A percentile compares a stretch with the other conserved stretches of the same genome.
phyloP scores from a whole-genome alignment of 805 yeast genomes.

The Schwanniomyces sp. region DNA sequence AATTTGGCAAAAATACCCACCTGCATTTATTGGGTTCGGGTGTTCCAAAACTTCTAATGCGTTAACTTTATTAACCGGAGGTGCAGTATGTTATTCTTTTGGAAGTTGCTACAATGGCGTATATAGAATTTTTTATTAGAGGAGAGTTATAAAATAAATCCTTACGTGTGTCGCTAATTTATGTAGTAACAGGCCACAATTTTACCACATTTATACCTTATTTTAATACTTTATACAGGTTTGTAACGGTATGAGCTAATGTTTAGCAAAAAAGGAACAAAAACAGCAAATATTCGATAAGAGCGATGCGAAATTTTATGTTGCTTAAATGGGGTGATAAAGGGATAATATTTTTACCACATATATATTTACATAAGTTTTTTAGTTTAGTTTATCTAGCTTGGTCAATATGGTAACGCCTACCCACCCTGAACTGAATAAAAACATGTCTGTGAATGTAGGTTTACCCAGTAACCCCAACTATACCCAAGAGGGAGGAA shows the following conservation, averaged over 20 bases:
- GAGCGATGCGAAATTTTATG: not conserved
- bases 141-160: not conserved
- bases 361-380: not conserved
- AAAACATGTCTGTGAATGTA: not conserved
- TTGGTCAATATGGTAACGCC: not conserved
- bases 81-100: conserved; percentile 81
- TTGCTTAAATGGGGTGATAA: not conserved
- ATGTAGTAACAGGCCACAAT: not conserved
- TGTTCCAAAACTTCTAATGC: conserved; percentile 34
- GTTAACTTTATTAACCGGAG: conserved; percentile 43
- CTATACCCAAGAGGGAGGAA: not conserved
- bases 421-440: not conserved
- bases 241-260: not conserved
- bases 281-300: not conserved
- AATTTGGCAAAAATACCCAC: conserved; percentile 44
- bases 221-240: not conserved
- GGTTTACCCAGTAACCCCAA: not conserved
- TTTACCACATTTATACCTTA: not conserved
- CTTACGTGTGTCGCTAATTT: not conserved
- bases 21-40: conserved; percentile 56
- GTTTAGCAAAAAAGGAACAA: not conserved
- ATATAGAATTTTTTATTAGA: not conserved
- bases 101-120: conserved; percentile 46
- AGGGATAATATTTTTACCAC: not conserved
- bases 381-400: not conserved